phyloP scores from a whole-genome alignment of 2,329 filamentous ascomycete species.

The Pyrenophora graminea region DNA sequence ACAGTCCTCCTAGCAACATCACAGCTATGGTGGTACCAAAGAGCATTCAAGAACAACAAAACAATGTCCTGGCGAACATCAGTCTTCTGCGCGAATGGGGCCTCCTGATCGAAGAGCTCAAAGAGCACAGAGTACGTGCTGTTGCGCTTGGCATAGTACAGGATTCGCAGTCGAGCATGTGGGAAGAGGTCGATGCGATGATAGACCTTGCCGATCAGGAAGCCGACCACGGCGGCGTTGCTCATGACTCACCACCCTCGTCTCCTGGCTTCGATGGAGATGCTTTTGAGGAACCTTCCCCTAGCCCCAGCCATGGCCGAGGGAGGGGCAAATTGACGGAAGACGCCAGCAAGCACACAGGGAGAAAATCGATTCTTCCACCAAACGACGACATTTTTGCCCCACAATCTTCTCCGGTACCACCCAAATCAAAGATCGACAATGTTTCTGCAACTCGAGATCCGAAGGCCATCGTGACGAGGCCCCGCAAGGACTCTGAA shows the following conservation, averaged over 20 bases:
- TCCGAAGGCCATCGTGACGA: conserved; percentile 39
- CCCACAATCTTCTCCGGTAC: conserved; percentile 39
- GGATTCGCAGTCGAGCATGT: conserved; percentile 65
- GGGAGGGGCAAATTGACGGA: conserved; percentile 27
- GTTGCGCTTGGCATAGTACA: conserved; percentile 67
- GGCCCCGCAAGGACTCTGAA: conserved; percentile 60
- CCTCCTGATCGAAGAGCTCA: conserved; percentile 79
- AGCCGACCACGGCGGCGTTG: conserved; percentile 62
- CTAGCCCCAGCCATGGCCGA: conserved; percentile 39
- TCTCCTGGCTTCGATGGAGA: conserved; percentile 62
- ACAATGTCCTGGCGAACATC: conserved; percentile 80
- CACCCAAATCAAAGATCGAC: conserved; percentile 32
- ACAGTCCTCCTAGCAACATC: conserved; percentile 50
- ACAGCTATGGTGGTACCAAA: conserved; percentile 72
- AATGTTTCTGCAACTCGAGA: conserved; percentile 30
- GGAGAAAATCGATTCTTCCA: conserved; percentile 43
- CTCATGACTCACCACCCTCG: conserved; percentile 59
- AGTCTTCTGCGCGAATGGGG: conserved; percentile 83
- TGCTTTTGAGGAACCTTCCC: conserved; percentile 59
- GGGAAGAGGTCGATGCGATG: conserved; percentile 84
- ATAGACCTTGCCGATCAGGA: conserved; percentile 78
- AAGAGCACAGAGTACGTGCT: conserved; percentile 73
- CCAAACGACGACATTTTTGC: conserved; percentile 44
- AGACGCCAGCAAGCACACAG: conserved; percentile 24
- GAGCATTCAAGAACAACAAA: conserved; percentile 79